Evolutionary conservation across 805 yeast genomes (phyloP), one percentile per base, ranked within the genome.

Genomic region (Teunomyces panamensis): DNA sequence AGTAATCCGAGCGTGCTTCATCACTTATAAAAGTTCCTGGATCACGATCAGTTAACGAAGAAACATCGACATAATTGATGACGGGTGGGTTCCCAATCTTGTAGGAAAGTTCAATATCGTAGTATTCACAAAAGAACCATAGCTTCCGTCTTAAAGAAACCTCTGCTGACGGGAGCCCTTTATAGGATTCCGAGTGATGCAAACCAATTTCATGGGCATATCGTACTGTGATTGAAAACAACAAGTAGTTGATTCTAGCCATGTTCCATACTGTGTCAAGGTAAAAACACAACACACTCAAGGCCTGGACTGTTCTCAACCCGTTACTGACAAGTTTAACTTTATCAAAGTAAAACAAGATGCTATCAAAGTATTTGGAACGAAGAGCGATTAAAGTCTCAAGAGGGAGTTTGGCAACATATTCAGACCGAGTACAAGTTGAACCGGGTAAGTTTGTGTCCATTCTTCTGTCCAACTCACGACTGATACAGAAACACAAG

Each of bases 121-220:
- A 48, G 11, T 64, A 49, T 54, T 73, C 79, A 42, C 82, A 71
- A 10, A 64, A 51, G 70, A 79, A 73, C 80, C 84, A 84, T 20
- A 83, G 46, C 9, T 62, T 51, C 20, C 76, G 59, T 20, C 80
- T 68, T 4, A 60, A 14, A 5, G n/a, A 13, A 14, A 9, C 14
- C 17, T 44, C 42, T 27, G 28, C 20, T 1, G 26, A 11, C 6
- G 46, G 27, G 9, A 44, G 30, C 7, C 30, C 46, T 11, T 10
- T 4, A 14, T 34, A 28, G 5, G 46, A 34, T 5, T 28, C 35
- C 5, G 9, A 28, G 5, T 39, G 34, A 11, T 44, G 46, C 10
- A 85, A 64, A 0, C 87, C 87, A 55, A 81, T 56, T 34, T 80
- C 84, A 41, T 75, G 78, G 0, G 85, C 84, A 51, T 73, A 75